Conservation (phyloP, 2,329 filamentous ascomycete genomes). For the Phialophora expanda region DNA sequence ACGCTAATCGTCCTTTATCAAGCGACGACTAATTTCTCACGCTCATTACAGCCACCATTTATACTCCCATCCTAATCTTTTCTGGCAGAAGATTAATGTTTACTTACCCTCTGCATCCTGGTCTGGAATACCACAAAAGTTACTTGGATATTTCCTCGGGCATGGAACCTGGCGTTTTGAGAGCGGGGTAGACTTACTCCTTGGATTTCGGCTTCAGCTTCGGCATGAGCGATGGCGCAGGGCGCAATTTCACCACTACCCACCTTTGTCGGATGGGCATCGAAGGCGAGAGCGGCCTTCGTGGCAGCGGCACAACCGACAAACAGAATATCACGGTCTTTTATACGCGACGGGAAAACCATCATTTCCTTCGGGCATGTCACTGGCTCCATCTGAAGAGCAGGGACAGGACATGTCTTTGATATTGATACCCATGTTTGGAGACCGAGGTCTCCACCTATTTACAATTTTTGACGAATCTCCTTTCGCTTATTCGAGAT, state of each 20-base stretch:
- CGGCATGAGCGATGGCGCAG: conserved; percentile 22
- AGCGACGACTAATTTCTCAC: conserved; percentile 28
- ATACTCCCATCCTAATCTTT: conserved; percentile 30
- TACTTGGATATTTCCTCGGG: conserved; percentile 15
- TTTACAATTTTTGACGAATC: conserved; percentile 16
- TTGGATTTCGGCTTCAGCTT: conserved; percentile 1
- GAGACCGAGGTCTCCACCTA: conserved; percentile 10
- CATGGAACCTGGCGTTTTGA: conserved; percentile 13
- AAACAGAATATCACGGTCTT: conserved; percentile 13
- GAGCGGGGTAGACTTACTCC: neutral
- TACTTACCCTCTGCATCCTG: conserved; percentile 33
- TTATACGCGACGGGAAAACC: neutral
- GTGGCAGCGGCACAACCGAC: neutral
- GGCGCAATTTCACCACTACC: conserved; percentile 1
- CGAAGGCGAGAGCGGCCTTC: neutral
- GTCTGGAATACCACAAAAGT: conserved; percentile 33
- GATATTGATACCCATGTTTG: conserved; percentile 18
- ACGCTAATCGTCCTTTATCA: conserved; percentile 34
- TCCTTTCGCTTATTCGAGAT: conserved; percentile 10
- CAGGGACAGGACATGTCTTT: neutral
- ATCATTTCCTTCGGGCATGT: neutral
- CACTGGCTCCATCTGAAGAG: neutral
- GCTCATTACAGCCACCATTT: conserved; percentile 14
- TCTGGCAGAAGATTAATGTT: conserved; percentile 36
- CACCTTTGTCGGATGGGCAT: neutral